Base-by-base conservation (phyloP, 169 alveolate genomes). In the Besnoitia besnoiti region DNA sequence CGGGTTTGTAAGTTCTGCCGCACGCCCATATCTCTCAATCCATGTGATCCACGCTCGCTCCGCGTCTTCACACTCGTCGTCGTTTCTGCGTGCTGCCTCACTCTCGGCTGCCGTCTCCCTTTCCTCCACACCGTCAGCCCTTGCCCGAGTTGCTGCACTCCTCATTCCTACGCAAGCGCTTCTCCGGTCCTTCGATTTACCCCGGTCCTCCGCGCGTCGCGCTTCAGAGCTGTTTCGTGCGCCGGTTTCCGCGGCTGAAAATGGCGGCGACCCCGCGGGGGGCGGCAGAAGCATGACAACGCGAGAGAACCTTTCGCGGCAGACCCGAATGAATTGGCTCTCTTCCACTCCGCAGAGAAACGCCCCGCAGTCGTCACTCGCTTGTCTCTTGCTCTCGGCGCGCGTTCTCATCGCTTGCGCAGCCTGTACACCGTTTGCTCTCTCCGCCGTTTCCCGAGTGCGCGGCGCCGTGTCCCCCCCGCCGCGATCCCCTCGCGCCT, bases 221-320 rank as follows among this genome's bases (percentile, higher is more conserved):
- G 30, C 24, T 21, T 10, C 30, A n/a, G n/a, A n/a, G n/a, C n/a
- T n/a, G n/a, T n/a, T n/a, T n/a, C n/a, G n/a, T n/a, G n/a, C n/a
- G n/a, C n/a, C n/a, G n/a, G n/a, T n/a, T n/a, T n/a, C n/a, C n/a
- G n/a, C n/a, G n/a, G n/a, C n/a, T n/a, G n/a, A n/a, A n/a, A n/a
- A n/a, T 5, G 12, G 67, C 12, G 67, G 24, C 12, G 67, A 7
- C 59, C 16, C 59, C 7, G 59, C 33, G 67, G 3, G 12, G 33
- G 67, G 67, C 67, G 82, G 82, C 46, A 73, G 82, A n/a, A 73
- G 82, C 82, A 73, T 73, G 44, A 73, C 82, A 42, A 73, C 82
- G 39, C 82, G 82, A n/a, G 47, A 73, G 44, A n/a, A 73, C n/a
- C 82, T 73, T n/a, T 73, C 44, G 3, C 82, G 82, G 46, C 82